Evolutionary conservation across 2,329 filamentous ascomycete species (phyloP), one percentile per base, ranked within the genome.

Genomic region (Thielaviopsis euricoi): DNA sequence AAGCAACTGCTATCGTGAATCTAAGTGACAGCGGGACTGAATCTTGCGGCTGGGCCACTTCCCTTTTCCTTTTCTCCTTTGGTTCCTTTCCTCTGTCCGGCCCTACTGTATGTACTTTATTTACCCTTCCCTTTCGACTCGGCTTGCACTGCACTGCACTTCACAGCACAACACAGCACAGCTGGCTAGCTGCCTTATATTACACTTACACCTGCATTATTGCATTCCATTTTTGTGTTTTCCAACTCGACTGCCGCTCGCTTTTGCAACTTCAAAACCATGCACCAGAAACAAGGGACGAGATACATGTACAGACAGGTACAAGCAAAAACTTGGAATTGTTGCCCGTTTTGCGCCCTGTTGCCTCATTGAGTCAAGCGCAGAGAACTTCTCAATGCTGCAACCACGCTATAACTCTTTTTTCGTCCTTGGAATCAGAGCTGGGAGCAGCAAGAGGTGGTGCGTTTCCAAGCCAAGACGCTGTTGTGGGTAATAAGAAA

Each of bases 21-120:
- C 37, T 33, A 50, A 25, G 29, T 57, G 57, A 55, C 52, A 58
- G 57, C 57, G 57, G 57, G 57, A 58, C 57, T 55, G 52, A 54
- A 58, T 57, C 52, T 55, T 55, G 57, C 46, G 52, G 52, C 46
- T 55, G 57, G 23, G 23, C 57, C 37, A 15, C 15, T 43, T 3
- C 17, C 17, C 17, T 15, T 33, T 33, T 33, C 29, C 29, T 33
- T 43, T n/a, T 43, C 37, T n/a, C 13, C 37, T n/a, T 43, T 43
- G 37, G 37, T 43, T n/a, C 37, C 29, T 33, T 33, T 33, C 29
- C 17, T 43, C 17, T n/a, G 13, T 10, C 37, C 17, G 13, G 15
- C 37, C 6, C 37, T 43, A 17, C 15, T 4, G 2, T 43, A 43
- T 4, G 2, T 43, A 43, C 37, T 43, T n/a, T 40, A 17, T 40